Percentiles rank a stretch among this genome's conserved stretches.
phyloP scores from a whole-genome alignment of 257 asterid species.

The Solanum gracilifrons region DNA sequence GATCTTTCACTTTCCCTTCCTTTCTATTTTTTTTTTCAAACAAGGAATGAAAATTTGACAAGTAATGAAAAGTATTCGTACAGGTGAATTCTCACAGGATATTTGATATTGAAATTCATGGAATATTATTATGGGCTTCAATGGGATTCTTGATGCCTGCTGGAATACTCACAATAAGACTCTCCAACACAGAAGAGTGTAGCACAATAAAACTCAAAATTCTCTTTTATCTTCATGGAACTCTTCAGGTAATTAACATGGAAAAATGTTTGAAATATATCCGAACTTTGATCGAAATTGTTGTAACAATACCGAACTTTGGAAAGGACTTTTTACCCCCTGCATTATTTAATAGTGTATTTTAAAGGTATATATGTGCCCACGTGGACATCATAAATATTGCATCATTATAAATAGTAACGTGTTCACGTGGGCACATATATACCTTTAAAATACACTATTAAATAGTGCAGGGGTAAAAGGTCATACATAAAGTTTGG shows the following conservation, averaged over 20 bases:
- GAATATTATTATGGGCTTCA: slow-evolving; percentile 71
- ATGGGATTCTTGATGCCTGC: slow-evolving; percentile 69
- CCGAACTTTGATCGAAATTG: too few species aligned
- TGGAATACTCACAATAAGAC: slow-evolving; percentile 58
- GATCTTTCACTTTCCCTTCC: background rate
- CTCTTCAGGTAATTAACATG: slow-evolving; percentile 67
- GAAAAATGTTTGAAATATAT: too few species aligned
- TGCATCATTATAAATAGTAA: too few species aligned
- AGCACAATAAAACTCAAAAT: slow-evolving; percentile 29
- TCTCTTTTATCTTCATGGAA: slow-evolving; percentile 52
- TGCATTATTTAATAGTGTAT: too few species aligned
- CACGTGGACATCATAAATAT: too few species aligned
- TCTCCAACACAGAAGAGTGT: slow-evolving; percentile 26
- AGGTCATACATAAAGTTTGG: too few species aligned
- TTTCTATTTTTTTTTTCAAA: background rate
- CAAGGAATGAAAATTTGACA: background rate
- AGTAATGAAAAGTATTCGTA: background rate
- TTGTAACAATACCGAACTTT: too few species aligned
- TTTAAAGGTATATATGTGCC: too few species aligned
- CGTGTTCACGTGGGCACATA: too few species aligned
- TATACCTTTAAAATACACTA: too few species aligned
- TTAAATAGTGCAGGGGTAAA: too few species aligned
- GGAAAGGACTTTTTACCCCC: too few species aligned
- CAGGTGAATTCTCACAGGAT: slow-evolving; percentile 36
- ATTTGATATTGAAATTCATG: slow-evolving; percentile 57